phyloP scores from a whole-genome alignment of 202 grass and related monocot species.

The Schoenoplectus tabernaemontani region DNA sequence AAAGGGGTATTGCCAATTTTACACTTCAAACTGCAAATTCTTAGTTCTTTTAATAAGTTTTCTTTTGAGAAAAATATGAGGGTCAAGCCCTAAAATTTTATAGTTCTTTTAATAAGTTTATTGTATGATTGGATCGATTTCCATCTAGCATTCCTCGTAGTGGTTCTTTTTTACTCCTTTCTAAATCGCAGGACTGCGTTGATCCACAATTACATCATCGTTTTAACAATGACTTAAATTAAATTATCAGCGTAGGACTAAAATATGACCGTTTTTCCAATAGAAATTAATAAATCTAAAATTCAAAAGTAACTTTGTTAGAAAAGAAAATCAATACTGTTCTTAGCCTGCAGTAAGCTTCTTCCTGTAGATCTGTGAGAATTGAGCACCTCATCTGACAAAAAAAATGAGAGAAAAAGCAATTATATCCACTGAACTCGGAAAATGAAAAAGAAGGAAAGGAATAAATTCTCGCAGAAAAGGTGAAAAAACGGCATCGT shows the following conservation, averaged over 20 bases:
- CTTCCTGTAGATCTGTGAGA: constrained; percentile 35
- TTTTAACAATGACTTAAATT: background rate
- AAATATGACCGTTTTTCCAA: background rate
- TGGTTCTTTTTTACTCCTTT: background rate
- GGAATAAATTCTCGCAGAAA: background rate
- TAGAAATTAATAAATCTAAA: background rate
- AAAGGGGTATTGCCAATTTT: background rate
- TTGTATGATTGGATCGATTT: background rate
- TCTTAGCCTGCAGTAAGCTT: constrained; percentile 71
- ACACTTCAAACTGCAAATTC: background rate
- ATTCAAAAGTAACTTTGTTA: background rate
- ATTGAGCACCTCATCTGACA: constrained; percentile 47
- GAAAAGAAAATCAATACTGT: constrained; percentile 25
- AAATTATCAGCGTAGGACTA: background rate
- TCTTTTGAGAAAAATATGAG: too few relatives aligned
- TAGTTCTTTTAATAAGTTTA: background rate
- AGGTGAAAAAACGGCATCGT: background rate
- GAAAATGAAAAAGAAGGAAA: background rate
- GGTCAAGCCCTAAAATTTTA: too few relatives aligned
- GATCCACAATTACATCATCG: background rate
- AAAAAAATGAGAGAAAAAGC: background rate
- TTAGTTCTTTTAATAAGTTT: too few relatives aligned
- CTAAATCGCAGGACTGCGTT: background rate
- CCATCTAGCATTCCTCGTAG: background rate
- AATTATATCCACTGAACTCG: background rate